These are phyloP conservation scores for Paraglomus occultum DNA, from an alignment of 192 early-diverging fungal genomes.

Conservation along the genomic window DNA sequence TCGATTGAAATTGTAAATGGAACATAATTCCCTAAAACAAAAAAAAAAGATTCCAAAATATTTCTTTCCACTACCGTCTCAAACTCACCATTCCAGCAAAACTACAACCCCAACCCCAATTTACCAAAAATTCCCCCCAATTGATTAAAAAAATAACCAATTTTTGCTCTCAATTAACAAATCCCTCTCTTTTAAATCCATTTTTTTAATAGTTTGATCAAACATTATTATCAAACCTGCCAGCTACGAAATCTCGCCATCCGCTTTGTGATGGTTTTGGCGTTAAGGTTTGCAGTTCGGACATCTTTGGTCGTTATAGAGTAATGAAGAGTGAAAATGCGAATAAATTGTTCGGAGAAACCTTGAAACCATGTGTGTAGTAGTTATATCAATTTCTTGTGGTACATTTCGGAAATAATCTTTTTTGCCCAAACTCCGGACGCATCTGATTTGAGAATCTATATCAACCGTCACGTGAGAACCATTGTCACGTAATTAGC, in stretches of 20 bases:
- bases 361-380: no score
- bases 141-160: background rate
- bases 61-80: no score
- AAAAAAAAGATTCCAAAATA: background rate
- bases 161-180: background rate
- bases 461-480: no score
- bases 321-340: no score
- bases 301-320: no score
- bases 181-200: background rate
- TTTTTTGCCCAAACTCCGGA: no score
- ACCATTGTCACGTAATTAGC: no score
- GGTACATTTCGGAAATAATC: no score
- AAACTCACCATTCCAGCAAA: slow-evolving; percentile 25
- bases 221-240: slow-evolving; percentile 10
- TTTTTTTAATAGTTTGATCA: background rate
- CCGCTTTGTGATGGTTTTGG: background rate
- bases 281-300: no score
- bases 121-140: background rate
- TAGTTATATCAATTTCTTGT: no score
- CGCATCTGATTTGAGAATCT: no score
- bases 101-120: background rate
- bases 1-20: slow-evolving; percentile 6
- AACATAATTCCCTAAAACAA: background rate
- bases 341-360: no score
- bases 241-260: slow-evolving; percentile 29